phyloP scores from a whole-genome alignment of 78 protist species.

The Thecamonas trahens region DNA sequence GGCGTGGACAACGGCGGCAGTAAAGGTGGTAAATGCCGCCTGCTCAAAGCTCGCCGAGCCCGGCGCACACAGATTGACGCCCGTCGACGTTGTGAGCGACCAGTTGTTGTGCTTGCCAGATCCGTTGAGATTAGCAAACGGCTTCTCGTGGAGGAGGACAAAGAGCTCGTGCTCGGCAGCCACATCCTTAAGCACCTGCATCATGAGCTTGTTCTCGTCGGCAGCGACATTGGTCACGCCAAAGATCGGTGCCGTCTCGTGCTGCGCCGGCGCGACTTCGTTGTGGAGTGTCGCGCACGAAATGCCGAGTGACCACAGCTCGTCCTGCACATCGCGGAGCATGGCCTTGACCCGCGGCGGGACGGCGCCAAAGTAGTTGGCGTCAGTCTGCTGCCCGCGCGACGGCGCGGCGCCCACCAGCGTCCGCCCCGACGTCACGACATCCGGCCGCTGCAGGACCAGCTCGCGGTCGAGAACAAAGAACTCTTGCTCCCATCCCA shows the following conservation, averaged over 20 bases:
- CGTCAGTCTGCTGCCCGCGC: constrained; percentile 83
- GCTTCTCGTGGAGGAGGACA: constrained; percentile 85
- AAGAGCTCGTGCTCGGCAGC: constrained; percentile 60
- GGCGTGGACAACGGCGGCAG: constrained; percentile 49
- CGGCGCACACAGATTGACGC: constrained; percentile 61
- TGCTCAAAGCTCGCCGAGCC: constrained; percentile 40
- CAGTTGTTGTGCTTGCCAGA: constrained; percentile 92
- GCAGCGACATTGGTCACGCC: constrained; percentile 52
- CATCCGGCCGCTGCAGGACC: constrained; percentile 70
- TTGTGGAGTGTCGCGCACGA: constrained; percentile 79
- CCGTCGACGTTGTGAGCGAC: constrained; percentile 48
- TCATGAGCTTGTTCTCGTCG: constrained; percentile 82
- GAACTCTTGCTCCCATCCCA: constrained; percentile 86
- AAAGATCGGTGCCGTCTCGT: constrained; percentile 85
- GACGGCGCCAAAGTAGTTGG: constrained; percentile 81
- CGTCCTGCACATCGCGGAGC: constrained; percentile 53
- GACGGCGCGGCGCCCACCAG: constrained; percentile 64
- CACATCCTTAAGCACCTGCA: constrained; percentile 53
- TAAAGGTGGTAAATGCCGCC: constrained; percentile 40
- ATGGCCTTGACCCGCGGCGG: constrained; percentile 31
- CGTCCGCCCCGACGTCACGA: constrained; percentile 64
- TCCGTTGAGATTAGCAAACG: constrained; percentile 85
- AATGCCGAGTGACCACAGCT: constrained; percentile 74
- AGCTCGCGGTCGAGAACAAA: constrained; percentile 74
- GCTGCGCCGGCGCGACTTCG: constrained; percentile 93